Base-by-base conservation (phyloP, 495 filamentous ascomycete species). In the Neurospora sp. region DNA sequence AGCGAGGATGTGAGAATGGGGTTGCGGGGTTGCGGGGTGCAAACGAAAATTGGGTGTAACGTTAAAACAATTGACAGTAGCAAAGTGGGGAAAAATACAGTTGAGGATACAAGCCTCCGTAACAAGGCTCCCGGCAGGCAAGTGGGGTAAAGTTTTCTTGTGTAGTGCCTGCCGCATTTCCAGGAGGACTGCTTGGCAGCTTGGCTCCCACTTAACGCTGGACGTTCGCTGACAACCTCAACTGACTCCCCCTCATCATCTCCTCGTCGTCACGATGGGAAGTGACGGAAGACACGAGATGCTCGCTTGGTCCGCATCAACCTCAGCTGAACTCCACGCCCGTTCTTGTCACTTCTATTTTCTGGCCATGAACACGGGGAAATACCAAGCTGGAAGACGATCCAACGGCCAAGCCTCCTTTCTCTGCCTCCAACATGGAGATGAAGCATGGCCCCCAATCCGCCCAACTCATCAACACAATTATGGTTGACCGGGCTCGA, bases 381-480 rank as follows among this genome's bases (percentile, higher is more conserved):
- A 42, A 16, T 42, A 42, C 14, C 14, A 16, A 42, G 10, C 20
- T 4, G 20, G 9, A 11, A 5, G 46, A n/a, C n/a, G n/a, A n/a
- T n/a, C 23, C 48, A 35, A 16, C 54, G 54, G 54, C 70, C 70
- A 72, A 74, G 71, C 54, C 73, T 62, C 73, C 23, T 39, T 38
- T 5, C 73, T 71, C 71, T 75, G 74, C 74, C 74, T 73, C 71
- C 71, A 42, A 74, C 20, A 48, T 38, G 48, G 31, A 20, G 39
- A 72, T 76, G 59, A 74, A 74, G 39, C 46, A 73, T n/a, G 41
- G 73, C 75, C 73, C 75, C 73, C 75, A 77, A 71, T 73, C 71
- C 59, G 75, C 75, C 75, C 72, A 59, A 73, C 70, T 35, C 27
- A 35, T 66, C 54, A 18, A 62, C 54, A 31, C 4, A 62, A 27